These are phyloP conservation scores for Aspergillus versicolor DNA, from an alignment of 2,329 filamentous ascomycete genomes.

Conservation along the genomic window DNA sequence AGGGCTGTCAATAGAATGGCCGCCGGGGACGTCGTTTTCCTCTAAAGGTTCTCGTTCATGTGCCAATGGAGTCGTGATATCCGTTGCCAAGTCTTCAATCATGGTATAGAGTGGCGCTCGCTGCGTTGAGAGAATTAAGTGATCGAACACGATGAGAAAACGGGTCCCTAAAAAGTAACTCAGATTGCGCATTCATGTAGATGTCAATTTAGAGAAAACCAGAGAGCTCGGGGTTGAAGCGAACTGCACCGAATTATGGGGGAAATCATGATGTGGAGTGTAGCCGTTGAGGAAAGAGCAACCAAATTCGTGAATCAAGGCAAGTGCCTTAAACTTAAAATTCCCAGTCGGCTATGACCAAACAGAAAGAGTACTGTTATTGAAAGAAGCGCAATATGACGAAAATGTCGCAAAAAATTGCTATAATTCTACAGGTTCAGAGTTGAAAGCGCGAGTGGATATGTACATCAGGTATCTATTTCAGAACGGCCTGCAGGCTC, in stretches of 20 bases:
- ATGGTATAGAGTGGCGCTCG: background rate
- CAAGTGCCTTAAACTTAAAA: background rate
- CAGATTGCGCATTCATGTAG: background rate
- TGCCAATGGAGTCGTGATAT: background rate
- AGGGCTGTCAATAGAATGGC: background rate
- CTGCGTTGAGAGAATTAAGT: background rate
- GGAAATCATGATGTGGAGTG: background rate
- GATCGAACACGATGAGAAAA: background rate
- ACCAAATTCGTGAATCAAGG: background rate
- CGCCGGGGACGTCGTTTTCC: background rate
- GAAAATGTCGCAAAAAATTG: conserved; percentile 27
- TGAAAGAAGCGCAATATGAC: conserved; percentile 1
- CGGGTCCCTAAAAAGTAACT: background rate
- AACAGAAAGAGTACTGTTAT: background rate
- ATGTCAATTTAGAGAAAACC: background rate
- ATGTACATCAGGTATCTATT: conserved; percentile 46
- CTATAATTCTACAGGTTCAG: conserved; percentile 44
- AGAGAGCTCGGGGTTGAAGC: background rate
- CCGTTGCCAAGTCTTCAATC: background rate
- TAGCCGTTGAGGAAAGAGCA: conserved; percentile 8
- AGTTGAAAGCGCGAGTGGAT: conserved; percentile 33
- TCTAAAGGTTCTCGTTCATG: background rate
- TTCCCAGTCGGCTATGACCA: background rate
- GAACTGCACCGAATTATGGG: background rate
- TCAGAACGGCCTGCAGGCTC: conserved; percentile 50